A percentile compares a stretch with the other conserved stretches of the same genome.
Conservation (phyloP, 148 eudicot species). For the Bassia scoparia region DNA sequence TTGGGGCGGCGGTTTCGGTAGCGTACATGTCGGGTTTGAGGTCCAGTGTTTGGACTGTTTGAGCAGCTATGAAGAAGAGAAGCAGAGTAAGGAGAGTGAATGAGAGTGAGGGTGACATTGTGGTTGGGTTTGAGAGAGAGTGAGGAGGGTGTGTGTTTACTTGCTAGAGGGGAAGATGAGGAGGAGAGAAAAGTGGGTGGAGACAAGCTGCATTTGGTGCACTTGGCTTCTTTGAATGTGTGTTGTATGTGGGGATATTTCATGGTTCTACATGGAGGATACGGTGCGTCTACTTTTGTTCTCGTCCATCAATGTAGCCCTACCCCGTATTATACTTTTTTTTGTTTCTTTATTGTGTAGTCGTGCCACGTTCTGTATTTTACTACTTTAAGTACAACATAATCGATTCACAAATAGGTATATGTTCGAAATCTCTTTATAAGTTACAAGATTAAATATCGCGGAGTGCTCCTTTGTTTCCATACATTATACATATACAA, state of each 20-base stretch:
- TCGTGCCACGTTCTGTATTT: too few relatives aligned
- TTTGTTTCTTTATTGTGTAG: not conserved
- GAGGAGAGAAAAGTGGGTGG: conserved; percentile 25
- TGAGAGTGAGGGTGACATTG: conserved; percentile 23
- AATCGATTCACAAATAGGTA: too few relatives aligned
- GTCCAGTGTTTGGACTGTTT: conserved; percentile 31
- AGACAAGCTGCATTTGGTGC: conserved; percentile 44
- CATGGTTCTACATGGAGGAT: conserved; percentile 10
- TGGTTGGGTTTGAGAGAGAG: not conserved
- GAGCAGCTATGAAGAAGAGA: not conserved
- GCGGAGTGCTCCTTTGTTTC: too few relatives aligned
- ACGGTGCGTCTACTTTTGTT: too few relatives aligned
- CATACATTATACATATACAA: too few relatives aligned
- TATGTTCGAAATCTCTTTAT: too few relatives aligned
- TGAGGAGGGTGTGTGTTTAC: conserved; percentile 5
- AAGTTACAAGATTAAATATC: too few relatives aligned
- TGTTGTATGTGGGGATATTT: not conserved
- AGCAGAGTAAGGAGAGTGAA: conserved; percentile 12
- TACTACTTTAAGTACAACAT: too few relatives aligned
- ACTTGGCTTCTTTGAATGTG: conserved; percentile 17
- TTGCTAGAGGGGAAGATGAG: conserved; percentile 15
- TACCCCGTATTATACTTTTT: not conserved
- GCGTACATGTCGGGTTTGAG: conserved; percentile 42
- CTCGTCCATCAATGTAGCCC: too few relatives aligned
- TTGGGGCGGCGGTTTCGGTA: conserved; percentile 51